phyloP scores from a whole-genome alignment of 2,329 filamentous ascomycete species.

The Helicocarpus griseus region DNA sequence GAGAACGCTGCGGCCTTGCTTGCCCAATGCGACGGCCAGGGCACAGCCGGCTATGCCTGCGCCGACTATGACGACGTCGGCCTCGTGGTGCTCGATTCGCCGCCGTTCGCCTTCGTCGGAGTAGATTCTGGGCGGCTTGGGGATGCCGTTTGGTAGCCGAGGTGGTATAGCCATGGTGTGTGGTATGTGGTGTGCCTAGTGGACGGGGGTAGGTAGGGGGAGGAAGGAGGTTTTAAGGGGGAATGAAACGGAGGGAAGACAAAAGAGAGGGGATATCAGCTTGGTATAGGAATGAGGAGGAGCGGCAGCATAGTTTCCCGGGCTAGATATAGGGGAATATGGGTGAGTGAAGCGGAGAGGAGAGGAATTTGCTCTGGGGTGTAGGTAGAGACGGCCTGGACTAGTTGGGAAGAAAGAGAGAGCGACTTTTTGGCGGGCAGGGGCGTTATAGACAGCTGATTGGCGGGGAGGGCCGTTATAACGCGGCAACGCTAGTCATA shows the following conservation, averaged over 20 bases:
- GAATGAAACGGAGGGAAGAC: neutral
- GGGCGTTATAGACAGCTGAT: neutral
- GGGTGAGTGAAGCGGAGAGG: neutral
- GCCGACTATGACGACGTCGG: constrained; percentile 83
- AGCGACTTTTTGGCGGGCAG: neutral
- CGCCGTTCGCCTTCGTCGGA: constrained; percentile 32
- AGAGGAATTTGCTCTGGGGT: neutral
- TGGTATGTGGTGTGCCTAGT: no score
- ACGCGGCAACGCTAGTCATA: no score
- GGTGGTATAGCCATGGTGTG: neutral
- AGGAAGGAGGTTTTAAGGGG: constrained; percentile 1
- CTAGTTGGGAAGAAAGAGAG: no score
- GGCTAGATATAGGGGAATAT: neutral
- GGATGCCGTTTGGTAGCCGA: neutral
- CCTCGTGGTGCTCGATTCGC: constrained; percentile 48
- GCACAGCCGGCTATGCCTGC: constrained; percentile 86
- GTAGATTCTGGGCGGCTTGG: neutral
- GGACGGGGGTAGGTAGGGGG: neutral
- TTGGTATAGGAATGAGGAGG: neutral
- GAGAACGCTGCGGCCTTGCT: constrained; percentile 83
- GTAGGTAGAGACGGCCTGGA: neutral
- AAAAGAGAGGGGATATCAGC: neutral
- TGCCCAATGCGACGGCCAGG: constrained; percentile 70
- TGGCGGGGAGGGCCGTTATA: neutral
- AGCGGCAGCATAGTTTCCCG: neutral